A percentile compares a stretch with the other conserved stretches of the same genome.
Evolutionary conservation across 192 early-diverging fungal species (phyloP).

Genomic region (Irineochytrium annulatum): DNA sequence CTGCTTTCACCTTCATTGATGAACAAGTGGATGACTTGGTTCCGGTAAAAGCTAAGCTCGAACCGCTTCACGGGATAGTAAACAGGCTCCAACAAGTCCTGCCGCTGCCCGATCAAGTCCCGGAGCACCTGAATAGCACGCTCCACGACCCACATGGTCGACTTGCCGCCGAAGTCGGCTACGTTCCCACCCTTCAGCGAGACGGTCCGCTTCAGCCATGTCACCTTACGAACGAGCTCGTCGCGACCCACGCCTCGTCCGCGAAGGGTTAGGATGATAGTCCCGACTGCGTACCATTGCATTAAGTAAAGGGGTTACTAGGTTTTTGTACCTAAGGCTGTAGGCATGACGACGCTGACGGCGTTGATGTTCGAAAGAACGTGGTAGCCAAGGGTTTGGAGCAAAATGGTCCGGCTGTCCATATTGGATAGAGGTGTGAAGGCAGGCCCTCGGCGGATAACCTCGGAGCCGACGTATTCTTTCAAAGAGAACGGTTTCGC

Average conservation of each 20-base stretch:
- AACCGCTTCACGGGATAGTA: conserved; percentile 80
- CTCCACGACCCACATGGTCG: conserved; percentile 71
- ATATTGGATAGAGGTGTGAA: conserved; percentile 27
- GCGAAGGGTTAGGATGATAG: conserved; percentile 74
- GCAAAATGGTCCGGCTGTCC: conserved; percentile 48
- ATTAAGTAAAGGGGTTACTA: conserved; percentile 1
- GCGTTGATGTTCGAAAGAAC: conserved; percentile 57
- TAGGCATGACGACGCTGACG: conserved; percentile 78
- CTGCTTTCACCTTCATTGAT: conserved; percentile 45
- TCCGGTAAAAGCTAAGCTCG: conserved; percentile 78
- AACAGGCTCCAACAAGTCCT: conserved; percentile 74
- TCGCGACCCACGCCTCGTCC: conserved; percentile 61
- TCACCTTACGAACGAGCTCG: conserved; percentile 68
- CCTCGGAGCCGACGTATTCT: conserved; percentile 61
- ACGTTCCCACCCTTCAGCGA: conserved; percentile 68
- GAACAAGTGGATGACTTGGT: conserved; percentile 68
- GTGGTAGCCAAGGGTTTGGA: conserved; percentile 71
- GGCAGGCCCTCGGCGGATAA: conserved; percentile 48
- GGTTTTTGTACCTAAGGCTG: conserved; percentile 49
- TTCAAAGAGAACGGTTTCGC: conserved; percentile 68
- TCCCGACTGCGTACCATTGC: conserved; percentile 50
- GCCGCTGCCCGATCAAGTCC: conserved; percentile 70
- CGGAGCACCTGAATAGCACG: conserved; percentile 66
- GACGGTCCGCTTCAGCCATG: conserved; percentile 66
- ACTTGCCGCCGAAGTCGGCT: conserved; percentile 69